phyloP scores from a whole-genome alignment of 2,329 filamentous ascomycete species.

The Aspergillus cejpii region DNA sequence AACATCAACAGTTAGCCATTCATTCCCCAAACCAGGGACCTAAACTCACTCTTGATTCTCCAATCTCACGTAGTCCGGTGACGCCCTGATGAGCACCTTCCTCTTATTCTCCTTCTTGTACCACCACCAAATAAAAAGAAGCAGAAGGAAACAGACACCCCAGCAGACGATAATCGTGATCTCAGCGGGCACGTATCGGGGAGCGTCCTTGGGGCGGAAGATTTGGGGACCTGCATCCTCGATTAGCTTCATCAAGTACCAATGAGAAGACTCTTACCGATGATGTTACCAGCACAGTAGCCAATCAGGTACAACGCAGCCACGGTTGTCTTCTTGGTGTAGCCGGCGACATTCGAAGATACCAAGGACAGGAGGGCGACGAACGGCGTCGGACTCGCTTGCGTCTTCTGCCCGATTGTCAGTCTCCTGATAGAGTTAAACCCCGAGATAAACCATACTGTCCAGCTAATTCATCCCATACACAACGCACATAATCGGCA shows the following conservation, averaged over 20 bases:
- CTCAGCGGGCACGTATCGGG: slow-evolving; percentile 57
- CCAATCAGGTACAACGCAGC: slow-evolving; percentile 45
- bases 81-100: slow-evolving; percentile 49
- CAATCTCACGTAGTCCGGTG: slow-evolving; percentile 53
- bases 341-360: slow-evolving; percentile 53
- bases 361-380: slow-evolving; percentile 59
- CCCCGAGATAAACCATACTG: slow-evolving; percentile 33
- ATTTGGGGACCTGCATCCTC: slow-evolving; percentile 46
- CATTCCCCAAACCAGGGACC: not conserved
- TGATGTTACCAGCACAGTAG: slow-evolving; percentile 51
- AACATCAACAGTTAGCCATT: slow-evolving; percentile 5
- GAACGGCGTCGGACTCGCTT: slow-evolving; percentile 55
- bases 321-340: slow-evolving; percentile 50
- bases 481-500: slow-evolving; percentile 54
- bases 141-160: slow-evolving; percentile 47
- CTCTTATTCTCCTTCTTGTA: slow-evolving; percentile 53
- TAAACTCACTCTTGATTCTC: slow-evolving; percentile 59
- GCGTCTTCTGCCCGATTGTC: slow-evolving; percentile 41
- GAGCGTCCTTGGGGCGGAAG: slow-evolving; percentile 52
- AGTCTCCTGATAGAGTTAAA: not conserved
- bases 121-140: slow-evolving; percentile 59
- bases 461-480: slow-evolving; percentile 55
- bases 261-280: slow-evolving; percentile 37
- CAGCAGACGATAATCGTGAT: slow-evolving; percentile 58
- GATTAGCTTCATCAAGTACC: not conserved